Conservation (phyloP, 164 flowering plant genomes). For the Tinospora cordifolia region DNA sequence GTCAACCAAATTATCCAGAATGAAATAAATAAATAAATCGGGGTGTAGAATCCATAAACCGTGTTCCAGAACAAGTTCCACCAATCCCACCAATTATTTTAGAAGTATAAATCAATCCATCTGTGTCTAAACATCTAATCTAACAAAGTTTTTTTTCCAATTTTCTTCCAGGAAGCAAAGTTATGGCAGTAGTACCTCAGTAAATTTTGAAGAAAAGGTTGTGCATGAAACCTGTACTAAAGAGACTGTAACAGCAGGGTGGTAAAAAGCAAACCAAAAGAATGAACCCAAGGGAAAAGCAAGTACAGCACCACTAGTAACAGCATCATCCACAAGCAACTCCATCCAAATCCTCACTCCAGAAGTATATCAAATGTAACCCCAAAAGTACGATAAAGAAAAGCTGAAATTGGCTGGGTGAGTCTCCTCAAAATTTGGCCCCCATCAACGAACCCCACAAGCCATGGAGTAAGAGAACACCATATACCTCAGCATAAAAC, state of each 20-base stretch:
- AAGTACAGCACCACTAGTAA: not conserved
- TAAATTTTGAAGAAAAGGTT: not conserved
- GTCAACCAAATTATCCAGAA: not conserved
- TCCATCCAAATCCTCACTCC: constrained; percentile 2
- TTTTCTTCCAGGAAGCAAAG: not conserved
- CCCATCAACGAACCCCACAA: constrained; percentile 17
- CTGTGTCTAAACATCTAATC: constrained; percentile 1
- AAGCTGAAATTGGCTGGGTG: constrained; percentile 4
- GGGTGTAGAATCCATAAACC: not conserved
- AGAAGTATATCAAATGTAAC: not conserved
- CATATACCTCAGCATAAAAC: constrained; percentile 24
- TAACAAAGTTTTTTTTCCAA: not conserved
- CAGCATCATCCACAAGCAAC: constrained; percentile 2
- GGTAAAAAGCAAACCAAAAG: not conserved
- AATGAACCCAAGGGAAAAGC: not conserved
- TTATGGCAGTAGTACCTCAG: constrained; percentile 8
- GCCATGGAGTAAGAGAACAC: constrained; percentile 21
- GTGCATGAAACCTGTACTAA: not conserved
- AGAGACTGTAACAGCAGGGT: not conserved
- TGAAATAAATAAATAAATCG: not conserved
- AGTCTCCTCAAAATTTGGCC: constrained; percentile 22
- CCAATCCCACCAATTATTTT: constrained; percentile 8
- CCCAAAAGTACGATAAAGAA: not conserved
- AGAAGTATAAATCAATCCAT: not conserved
- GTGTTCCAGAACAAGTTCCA: not conserved